These are phyloP conservation scores for Seiridium unicorne DNA, from an alignment of 2,329 filamentous ascomycete genomes.

Conservation along the genomic window DNA sequence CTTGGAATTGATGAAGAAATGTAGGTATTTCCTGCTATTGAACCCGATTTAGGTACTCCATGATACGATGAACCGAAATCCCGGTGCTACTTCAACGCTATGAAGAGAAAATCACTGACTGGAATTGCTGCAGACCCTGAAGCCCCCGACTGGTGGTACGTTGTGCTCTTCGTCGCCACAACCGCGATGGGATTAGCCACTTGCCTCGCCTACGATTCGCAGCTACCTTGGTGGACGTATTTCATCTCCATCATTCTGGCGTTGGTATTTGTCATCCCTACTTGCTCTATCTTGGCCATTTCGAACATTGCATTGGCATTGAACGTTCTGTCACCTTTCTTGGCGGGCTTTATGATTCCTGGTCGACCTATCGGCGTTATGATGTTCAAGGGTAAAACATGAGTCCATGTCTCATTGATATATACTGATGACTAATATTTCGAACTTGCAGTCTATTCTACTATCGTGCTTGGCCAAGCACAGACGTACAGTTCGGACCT, in stretches of 20 bases:
- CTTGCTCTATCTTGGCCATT: conserved; percentile 44
- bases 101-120: neutral
- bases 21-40: neutral
- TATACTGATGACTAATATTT: neutral
- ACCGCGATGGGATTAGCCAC: conserved; percentile 45
- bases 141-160: conserved; percentile 57
- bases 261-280: conserved; percentile 44
- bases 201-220: conserved; percentile 41
- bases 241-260: conserved; percentile 47
- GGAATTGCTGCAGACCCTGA: conserved; percentile 30
- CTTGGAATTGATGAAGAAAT: conserved; percentile 51
- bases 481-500: conserved; percentile 32
- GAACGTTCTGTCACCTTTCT: conserved; percentile 52
- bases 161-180: conserved; percentile 39
- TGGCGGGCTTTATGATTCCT: conserved; percentile 59
- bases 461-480: conserved; percentile 34
- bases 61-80: too few relatives aligned
- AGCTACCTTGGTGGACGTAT: conserved; percentile 53
- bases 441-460: conserved; percentile 34
- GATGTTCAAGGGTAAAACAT: conserved; percentile 43
- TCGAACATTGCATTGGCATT: conserved; percentile 50
- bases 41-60: too few relatives aligned
- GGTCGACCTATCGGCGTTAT: conserved; percentile 54
- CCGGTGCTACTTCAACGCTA: neutral
- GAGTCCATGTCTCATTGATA: too few relatives aligned